A percentile compares a stretch with the other conserved stretches of the same genome.
Conservation (phyloP, 768 basidiomycete species). For the Kwoniella mangroviensis region DNA sequence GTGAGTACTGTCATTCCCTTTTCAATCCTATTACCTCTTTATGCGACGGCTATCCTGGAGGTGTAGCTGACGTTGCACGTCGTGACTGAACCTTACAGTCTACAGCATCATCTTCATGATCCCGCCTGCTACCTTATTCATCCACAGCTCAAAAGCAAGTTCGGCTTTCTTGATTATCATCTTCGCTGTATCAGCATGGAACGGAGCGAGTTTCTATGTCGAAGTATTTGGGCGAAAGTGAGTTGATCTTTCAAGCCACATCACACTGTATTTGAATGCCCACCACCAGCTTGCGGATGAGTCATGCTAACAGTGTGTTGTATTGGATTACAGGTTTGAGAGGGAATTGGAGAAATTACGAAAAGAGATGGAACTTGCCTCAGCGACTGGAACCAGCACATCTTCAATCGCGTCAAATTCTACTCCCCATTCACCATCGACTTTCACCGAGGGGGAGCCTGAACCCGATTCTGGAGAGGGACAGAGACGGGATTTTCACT, state of each 20-base stretch:
- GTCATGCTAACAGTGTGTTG: too few species aligned
- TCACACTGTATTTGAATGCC: background rate
- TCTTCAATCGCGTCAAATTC: slow-evolving; percentile 20
- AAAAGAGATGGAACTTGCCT: slow-evolving; percentile 78
- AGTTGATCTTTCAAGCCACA: slow-evolving; percentile 54
- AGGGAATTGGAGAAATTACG: slow-evolving; percentile 86
- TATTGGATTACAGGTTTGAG: slow-evolving; percentile 70
- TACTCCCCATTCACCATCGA: slow-evolving; percentile 24
- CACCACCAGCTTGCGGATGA: background rate
- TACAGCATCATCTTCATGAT: slow-evolving; percentile 86
- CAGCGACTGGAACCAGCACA: slow-evolving; percentile 37
- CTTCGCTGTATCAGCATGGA: slow-evolving; percentile 89
- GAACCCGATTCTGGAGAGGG: background rate
- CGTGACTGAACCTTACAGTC: slow-evolving; percentile 61
- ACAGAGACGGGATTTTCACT: background rate
- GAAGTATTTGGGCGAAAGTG: slow-evolving; percentile 96
- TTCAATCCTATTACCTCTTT: slow-evolving; percentile 22
- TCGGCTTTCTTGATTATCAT: slow-evolving; percentile 76
- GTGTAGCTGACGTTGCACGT: too few species aligned
- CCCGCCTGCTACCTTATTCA: slow-evolving; percentile 80
- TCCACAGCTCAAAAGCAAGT: slow-evolving; percentile 78
- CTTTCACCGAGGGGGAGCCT: slow-evolving; percentile 16
- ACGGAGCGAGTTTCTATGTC: slow-evolving; percentile 85
- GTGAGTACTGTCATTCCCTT: slow-evolving; percentile 59
- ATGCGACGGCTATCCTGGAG: too few species aligned